A percentile compares a stretch with the other conserved stretches of the same genome.
Evolutionary conservation across 345 rosid genomes (phyloP).

Genomic region (Corchorus olitorius): DNA sequence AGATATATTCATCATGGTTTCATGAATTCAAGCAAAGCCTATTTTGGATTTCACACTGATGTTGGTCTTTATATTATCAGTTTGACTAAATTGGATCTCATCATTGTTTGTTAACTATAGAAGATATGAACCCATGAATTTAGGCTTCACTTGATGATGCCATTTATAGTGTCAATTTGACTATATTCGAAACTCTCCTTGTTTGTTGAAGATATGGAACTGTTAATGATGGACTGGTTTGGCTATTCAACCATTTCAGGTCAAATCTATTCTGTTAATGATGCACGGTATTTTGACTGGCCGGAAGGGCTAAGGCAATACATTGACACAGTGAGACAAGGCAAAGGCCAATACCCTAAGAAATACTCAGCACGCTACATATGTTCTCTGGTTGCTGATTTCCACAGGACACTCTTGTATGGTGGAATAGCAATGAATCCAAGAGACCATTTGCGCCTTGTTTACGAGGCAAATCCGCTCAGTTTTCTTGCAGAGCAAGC

Average conservation of each 20-base stretch:
- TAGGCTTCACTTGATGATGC: too few species aligned
- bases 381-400: constrained; percentile 93
- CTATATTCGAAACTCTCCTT: too few species aligned
- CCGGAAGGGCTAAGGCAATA: constrained; percentile 81
- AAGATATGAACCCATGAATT: too few species aligned
- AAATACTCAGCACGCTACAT: constrained; percentile 93
- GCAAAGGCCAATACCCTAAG: constrained; percentile 85
- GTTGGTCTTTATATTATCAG: background rate
- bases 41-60: background rate
- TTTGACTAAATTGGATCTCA: background rate
- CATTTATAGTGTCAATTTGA: too few species aligned
- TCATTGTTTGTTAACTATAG: background rate
- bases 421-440: constrained; percentile 97
- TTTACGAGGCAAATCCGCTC: constrained; percentile 90
- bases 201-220: background rate
- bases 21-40: background rate
- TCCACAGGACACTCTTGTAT: constrained; percentile 81
- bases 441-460: constrained; percentile 88
- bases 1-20: background rate
- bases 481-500: constrained; percentile 89
- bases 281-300: constrained; percentile 95
- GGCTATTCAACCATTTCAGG: constrained; percentile 43
- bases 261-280: constrained; percentile 91
- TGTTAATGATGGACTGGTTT: constrained; percentile 1
- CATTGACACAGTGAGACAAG: constrained; percentile 83